Evolutionary conservation across 2,329 filamentous ascomycete genomes (phyloP).

Genomic region (Neurospora sp.): DNA sequence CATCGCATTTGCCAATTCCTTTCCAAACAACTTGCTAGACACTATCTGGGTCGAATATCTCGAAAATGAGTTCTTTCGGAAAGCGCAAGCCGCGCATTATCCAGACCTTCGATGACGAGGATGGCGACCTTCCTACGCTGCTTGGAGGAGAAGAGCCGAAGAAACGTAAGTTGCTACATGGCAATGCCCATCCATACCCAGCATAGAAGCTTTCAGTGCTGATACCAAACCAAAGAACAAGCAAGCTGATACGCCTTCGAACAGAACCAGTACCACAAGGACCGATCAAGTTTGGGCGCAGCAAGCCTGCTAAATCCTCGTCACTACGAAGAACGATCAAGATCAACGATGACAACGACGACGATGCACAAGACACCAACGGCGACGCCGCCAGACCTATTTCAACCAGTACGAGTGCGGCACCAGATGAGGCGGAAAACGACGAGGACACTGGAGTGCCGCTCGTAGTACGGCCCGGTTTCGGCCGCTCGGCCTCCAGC

Average conservation of each 20-base stretch:
- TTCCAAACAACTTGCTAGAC: not conserved
- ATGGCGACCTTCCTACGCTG: conserved; percentile 20
- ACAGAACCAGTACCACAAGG: conserved; percentile 24
- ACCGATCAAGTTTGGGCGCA: conserved; percentile 37
- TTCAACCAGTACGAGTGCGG: conserved; percentile 6
- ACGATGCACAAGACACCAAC: conserved; percentile 10
- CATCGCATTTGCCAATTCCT: too few species aligned
- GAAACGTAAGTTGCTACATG: conserved; percentile 26
- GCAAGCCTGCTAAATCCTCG: conserved; percentile 48
- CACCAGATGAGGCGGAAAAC: conserved; percentile 22
- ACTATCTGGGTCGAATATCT: not conserved
- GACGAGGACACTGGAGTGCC: conserved; percentile 37
- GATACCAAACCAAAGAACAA: conserved; percentile 19
- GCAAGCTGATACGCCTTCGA: conserved; percentile 22
- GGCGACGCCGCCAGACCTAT: conserved; percentile 9
- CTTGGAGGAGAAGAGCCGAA: conserved; percentile 17
- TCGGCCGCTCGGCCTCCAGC: conserved; percentile 36
- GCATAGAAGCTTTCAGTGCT: conserved; percentile 14
- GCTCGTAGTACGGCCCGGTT: conserved; percentile 37
- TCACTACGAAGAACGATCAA: conserved; percentile 47
- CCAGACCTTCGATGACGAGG: conserved; percentile 57
- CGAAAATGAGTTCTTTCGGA: conserved; percentile 42
- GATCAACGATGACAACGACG: conserved; percentile 29
- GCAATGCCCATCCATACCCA: conserved; percentile 4
- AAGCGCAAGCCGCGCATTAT: conserved; percentile 70